Percentiles rank a stretch among this genome's conserved stretches.
Evolutionary conservation across 2,329 filamentous ascomycete species (phyloP).

Genomic region (Epichloe gansuensis): DNA sequence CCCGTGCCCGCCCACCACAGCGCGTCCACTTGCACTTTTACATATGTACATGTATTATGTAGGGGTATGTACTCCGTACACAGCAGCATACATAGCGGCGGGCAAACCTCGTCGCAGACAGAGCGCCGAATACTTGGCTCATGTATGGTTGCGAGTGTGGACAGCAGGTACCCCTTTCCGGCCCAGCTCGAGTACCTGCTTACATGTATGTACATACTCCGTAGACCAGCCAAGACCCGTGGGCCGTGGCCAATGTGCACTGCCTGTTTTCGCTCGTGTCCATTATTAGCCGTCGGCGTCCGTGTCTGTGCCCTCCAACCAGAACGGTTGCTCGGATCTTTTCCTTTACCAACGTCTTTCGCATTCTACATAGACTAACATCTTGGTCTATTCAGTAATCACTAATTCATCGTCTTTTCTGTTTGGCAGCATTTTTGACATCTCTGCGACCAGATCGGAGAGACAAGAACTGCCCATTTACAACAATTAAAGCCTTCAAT

Average conservation of each 20-base stretch:
- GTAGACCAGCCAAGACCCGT: not conserved
- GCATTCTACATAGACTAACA: not conserved
- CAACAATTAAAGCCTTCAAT: not conserved
- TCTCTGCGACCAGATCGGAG: not conserved
- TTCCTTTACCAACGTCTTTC: not conserved
- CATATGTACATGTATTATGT: conserved; percentile 9
- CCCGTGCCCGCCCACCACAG: conserved; percentile 6
- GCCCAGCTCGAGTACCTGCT: not conserved
- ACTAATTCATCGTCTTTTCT: not conserved
- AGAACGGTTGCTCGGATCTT: not conserved
- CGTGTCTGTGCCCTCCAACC: too few relatives aligned
- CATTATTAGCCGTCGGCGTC: too few relatives aligned
- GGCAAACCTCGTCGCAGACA: conserved; percentile 5
- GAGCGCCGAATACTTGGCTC: not conserved
- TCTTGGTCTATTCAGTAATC: not conserved
- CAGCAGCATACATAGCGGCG: conserved; percentile 24
- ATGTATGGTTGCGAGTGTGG: not conserved
- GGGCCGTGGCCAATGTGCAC: too few relatives aligned
- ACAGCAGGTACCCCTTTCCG: not conserved
- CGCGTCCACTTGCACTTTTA: conserved; percentile 39
- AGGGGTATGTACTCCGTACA: too few relatives aligned
- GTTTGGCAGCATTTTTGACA: not conserved
- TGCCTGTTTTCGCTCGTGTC: too few relatives aligned
- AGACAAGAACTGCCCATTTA: not conserved
- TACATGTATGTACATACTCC: too few relatives aligned